Percentiles rank a stretch among this genome's conserved stretches.
phyloP scores from a whole-genome alignment of 2,329 filamentous ascomycete genomes.

The Penicillium capsulatum region DNA sequence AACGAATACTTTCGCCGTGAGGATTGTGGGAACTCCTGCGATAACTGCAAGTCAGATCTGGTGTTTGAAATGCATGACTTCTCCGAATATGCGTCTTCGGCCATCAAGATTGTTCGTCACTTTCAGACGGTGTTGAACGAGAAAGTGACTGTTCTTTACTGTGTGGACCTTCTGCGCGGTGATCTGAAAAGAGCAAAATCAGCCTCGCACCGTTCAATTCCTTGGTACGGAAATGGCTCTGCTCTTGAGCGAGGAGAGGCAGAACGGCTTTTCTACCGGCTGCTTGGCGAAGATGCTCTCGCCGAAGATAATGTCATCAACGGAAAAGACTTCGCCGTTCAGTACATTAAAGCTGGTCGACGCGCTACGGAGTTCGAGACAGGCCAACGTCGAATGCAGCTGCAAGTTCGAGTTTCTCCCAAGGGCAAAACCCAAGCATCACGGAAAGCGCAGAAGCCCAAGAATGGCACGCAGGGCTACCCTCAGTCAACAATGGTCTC shows the following conservation, averaged over 20 bases:
- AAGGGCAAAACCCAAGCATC: slow-evolving; percentile 34
- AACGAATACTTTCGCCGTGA: slow-evolving; percentile 72
- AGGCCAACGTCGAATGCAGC: slow-evolving; percentile 45
- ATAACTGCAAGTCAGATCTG: slow-evolving; percentile 77
- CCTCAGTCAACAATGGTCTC: slow-evolving; percentile 65
- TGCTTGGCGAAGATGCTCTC: slow-evolving; percentile 71
- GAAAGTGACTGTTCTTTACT: slow-evolving; percentile 70
- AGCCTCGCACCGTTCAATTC: slow-evolving; percentile 48
- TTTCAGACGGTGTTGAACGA: slow-evolving; percentile 45
- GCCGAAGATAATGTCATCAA: slow-evolving; percentile 65
- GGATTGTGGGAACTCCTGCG: slow-evolving; percentile 72
- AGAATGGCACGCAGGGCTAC: slow-evolving; percentile 42
- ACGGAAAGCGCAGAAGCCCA: slow-evolving; percentile 29
- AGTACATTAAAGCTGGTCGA: slow-evolving; percentile 55
- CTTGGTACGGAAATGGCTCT: slow-evolving; percentile 65
- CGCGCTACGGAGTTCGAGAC: slow-evolving; percentile 46
- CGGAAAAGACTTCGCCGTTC: slow-evolving; percentile 62
- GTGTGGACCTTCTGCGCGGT: slow-evolving; percentile 79
- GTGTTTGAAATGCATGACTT: slow-evolving; percentile 72
- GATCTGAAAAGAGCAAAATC: slow-evolving; percentile 57
- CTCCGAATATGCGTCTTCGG: slow-evolving; percentile 67
- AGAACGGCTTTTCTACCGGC: slow-evolving; percentile 74
- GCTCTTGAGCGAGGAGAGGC: slow-evolving; percentile 69
- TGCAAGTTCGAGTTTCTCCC: slow-evolving; percentile 53
- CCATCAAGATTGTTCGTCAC: slow-evolving; percentile 62